Percentiles rank a stretch among this genome's conserved stretches.
Evolutionary conservation across 768 basidiomycete genomes (phyloP).

Genomic region (Tremella yokohamensis): DNA sequence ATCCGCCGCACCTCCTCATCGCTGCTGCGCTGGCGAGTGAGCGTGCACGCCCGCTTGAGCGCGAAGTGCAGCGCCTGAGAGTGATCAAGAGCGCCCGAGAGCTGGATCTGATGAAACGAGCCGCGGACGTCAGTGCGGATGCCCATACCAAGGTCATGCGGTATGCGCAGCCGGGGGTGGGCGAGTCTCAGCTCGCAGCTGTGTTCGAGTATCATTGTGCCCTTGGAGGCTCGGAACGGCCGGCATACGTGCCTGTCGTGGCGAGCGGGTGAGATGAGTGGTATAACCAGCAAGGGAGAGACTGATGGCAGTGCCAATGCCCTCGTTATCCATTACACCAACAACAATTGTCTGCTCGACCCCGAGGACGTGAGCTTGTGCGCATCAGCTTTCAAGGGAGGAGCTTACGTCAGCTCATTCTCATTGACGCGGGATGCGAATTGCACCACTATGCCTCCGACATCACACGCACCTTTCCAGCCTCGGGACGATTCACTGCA

Average conservation of each 20-base stretch:
- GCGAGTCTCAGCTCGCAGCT: slow-evolving; percentile 65
- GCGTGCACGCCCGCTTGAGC: slow-evolving; percentile 60
- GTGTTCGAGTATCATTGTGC: slow-evolving; percentile 88
- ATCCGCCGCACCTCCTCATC: slow-evolving; percentile 47
- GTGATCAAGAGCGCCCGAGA: slow-evolving; percentile 77
- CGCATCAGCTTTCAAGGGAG: not conserved
- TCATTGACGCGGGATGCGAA: slow-evolving; percentile 91
- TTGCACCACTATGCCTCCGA: slow-evolving; percentile 90
- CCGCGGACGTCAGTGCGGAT: slow-evolving; percentile 79
- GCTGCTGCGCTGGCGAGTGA: slow-evolving; percentile 54
- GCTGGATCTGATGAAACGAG: slow-evolving; percentile 70
- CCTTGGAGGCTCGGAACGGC: slow-evolving; percentile 72
- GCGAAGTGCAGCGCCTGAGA: slow-evolving; percentile 68
- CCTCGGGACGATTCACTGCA: slow-evolving; percentile 69
- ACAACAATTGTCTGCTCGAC: slow-evolving; percentile 74
- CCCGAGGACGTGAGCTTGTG: slow-evolving; percentile 60
- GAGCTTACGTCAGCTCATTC: slow-evolving; percentile 53
- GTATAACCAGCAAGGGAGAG: not conserved
- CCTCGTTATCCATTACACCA: slow-evolving; percentile 88
- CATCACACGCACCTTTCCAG: slow-evolving; percentile 81
- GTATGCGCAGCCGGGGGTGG: slow-evolving; percentile 60
- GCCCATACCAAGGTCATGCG: slow-evolving; percentile 92
- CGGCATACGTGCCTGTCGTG: slow-evolving; percentile 97
- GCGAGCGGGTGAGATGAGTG: slow-evolving; percentile 69
- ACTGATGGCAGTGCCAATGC: slow-evolving; percentile 65